phyloP scores from a whole-genome alignment of 179 eudicot genomes.

The Monotropa hypopitys region DNA sequence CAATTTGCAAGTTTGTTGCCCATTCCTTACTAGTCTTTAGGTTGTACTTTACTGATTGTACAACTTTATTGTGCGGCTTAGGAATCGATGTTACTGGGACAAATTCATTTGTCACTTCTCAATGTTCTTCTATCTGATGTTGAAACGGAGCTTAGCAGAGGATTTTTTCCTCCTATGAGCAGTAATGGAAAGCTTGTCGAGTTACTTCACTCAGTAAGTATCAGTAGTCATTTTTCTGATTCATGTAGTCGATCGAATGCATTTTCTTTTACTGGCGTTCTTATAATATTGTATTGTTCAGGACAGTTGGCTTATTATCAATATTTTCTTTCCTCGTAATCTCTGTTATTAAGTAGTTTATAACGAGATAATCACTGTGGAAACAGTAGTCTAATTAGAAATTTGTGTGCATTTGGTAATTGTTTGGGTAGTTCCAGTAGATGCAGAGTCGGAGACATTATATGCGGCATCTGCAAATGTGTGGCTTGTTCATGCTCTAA shows the following conservation, averaged over 20 bases:
- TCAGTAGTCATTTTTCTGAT: neutral
- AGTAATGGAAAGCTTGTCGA: slow-evolving; percentile 59
- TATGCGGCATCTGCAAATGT: neutral
- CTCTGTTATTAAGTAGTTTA: neutral
- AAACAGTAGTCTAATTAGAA: no score
- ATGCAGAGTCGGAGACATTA: neutral
- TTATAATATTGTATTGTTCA: neutral
- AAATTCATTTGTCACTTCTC: slow-evolving; percentile 64
- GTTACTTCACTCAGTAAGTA: slow-evolving; percentile 63
- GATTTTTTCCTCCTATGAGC: slow-evolving; percentile 30
- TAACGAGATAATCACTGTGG: no score
- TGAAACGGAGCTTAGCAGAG: slow-evolving; percentile 46
- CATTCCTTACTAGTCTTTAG: neutral
- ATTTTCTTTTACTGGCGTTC: neutral
- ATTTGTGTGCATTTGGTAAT: neutral
- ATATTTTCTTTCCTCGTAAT: neutral
- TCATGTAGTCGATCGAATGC: neutral
- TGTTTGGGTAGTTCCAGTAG: neutral
- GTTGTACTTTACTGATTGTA: slow-evolving; percentile 1
- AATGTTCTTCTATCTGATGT: slow-evolving; percentile 58
- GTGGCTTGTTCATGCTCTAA: neutral
- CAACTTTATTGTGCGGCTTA: slow-evolving; percentile 23
- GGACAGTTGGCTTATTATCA: neutral
- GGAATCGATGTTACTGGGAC: slow-evolving; percentile 78
- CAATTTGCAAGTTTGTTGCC: neutral